A percentile compares a stretch with the other conserved stretches of the same genome.
Evolutionary conservation across 208 protist genomes (phyloP).

Genomic region (Crithidia fasciculata): DNA sequence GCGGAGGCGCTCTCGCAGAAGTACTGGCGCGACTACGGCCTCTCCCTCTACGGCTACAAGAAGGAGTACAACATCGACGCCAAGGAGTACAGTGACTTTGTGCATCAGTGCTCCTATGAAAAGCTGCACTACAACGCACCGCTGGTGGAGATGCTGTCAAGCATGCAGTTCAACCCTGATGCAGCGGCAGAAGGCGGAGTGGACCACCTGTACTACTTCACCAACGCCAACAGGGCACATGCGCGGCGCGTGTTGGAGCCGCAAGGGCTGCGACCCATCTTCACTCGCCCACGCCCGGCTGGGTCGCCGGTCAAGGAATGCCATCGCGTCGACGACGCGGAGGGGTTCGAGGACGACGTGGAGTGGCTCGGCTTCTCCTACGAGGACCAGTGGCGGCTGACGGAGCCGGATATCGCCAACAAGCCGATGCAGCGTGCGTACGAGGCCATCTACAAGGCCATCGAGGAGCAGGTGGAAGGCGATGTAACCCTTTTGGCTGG

Average conservation of each 20-base stretch:
- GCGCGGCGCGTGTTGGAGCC: constrained; percentile 49
- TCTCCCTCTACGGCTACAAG: constrained; percentile 64
- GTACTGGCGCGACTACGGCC: constrained; percentile 65
- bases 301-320: constrained; percentile 35
- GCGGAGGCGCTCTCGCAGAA: constrained; percentile 34
- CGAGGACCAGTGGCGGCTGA: constrained; percentile 81
- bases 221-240: constrained; percentile 67
- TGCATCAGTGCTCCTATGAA: constrained; percentile 74
- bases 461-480: constrained; percentile 34
- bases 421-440: constrained; percentile 74
- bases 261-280: constrained; percentile 57
- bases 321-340: constrained; percentile 34
- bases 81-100: constrained; percentile 64
- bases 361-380: constrained; percentile 71
- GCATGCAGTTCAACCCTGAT: constrained; percentile 35
- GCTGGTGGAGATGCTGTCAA: constrained; percentile 60
- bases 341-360: constrained; percentile 38
- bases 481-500: constrained; percentile 22
- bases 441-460: constrained; percentile 50
- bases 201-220: constrained; percentile 78
- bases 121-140: constrained; percentile 42
- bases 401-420: constrained; percentile 59
- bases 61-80: constrained; percentile 62
- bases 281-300: constrained; percentile 33
- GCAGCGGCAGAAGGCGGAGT: constrained; percentile 5